phyloP scores from a whole-genome alignment of 1,139 yeast genomes.

The Blastobotrys elegans region DNA sequence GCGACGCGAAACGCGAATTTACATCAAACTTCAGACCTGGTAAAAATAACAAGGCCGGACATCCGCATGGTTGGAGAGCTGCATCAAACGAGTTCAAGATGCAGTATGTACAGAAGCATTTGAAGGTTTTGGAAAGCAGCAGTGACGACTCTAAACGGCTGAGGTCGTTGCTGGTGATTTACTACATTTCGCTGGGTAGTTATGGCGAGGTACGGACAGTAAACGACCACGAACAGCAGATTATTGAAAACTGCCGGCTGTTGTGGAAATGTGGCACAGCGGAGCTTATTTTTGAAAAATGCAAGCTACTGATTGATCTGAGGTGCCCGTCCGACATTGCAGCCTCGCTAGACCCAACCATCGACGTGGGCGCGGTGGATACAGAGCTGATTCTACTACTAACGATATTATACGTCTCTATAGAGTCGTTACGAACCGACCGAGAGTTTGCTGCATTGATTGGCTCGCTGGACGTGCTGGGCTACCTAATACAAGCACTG shows the following conservation, averaged over 20 bases:
- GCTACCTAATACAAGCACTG: constrained; percentile 46
- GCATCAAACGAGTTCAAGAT: constrained; percentile 9
- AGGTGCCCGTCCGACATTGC: constrained; percentile 20
- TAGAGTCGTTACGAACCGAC: constrained; percentile 34
- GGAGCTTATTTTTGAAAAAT: constrained; percentile 20
- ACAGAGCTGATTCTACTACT: constrained; percentile 40
- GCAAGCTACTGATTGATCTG: constrained; percentile 17
- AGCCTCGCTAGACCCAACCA: constrained; percentile 11
- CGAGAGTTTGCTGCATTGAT: constrained; percentile 28
- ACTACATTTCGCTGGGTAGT: constrained; percentile 43
- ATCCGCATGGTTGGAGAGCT: constrained; percentile 20
- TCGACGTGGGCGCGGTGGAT: constrained; percentile 17
- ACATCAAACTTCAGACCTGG: constrained; percentile 5
- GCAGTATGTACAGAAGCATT: constrained; percentile 10
- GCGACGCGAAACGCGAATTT: constrained; percentile 22
- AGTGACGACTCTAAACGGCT: constrained; percentile 5
- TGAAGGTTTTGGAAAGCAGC: constrained; percentile 1
- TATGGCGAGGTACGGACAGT: constrained; percentile 34
- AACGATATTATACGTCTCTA: constrained; percentile 51
- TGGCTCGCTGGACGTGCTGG: constrained; percentile 36
- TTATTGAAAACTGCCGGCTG: constrained; percentile 31
- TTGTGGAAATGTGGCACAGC: constrained; percentile 24
- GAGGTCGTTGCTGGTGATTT: constrained; percentile 20
- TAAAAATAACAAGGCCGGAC: not conserved
- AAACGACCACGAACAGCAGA: constrained; percentile 38